Conservation (phyloP, 768 basidiomycete species). For the Trametes coccinea region DNA sequence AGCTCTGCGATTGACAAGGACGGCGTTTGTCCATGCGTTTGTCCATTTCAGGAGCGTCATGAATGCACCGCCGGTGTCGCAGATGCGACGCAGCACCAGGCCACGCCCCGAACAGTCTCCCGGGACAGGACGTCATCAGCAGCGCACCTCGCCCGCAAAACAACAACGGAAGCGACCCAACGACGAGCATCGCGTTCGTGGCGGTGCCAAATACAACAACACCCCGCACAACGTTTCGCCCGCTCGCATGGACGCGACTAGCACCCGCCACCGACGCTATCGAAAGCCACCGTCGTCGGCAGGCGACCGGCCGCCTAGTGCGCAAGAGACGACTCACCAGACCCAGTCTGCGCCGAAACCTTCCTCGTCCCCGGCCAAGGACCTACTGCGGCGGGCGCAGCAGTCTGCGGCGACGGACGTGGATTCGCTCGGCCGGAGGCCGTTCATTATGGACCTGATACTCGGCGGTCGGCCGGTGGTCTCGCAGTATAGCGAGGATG, state of each 20-base stretch:
- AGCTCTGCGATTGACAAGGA: constrained; percentile 1
- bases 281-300: constrained; percentile 11
- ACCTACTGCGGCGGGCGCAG: constrained; percentile 24
- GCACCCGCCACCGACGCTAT: constrained; percentile 19
- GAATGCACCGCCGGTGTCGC: constrained; percentile 6
- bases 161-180: constrained; percentile 2
- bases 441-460: constrained; percentile 49
- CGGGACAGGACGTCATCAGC: constrained; percentile 7
- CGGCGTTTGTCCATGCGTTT: background rate
- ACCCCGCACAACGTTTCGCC: constrained; percentile 3
- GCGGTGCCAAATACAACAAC: constrained; percentile 11
- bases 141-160: constrained; percentile 5
- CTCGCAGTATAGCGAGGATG: constrained; percentile 33
- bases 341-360: constrained; percentile 15
- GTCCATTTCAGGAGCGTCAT: constrained; percentile 1
- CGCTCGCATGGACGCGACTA: constrained; percentile 7
- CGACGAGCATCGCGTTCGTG: constrained; percentile 14
- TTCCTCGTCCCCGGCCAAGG: constrained; percentile 20
- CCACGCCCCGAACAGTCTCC: constrained; percentile 10
- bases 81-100: constrained; percentile 11
- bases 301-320: constrained; percentile 3
- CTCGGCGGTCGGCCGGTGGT: constrained; percentile 41
- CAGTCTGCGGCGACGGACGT: constrained; percentile 30
- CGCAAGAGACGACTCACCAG: background rate
- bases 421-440: constrained; percentile 34